phyloP scores from a whole-genome alignment of 106 monocot genomes.

The Chionographis japonica region DNA sequence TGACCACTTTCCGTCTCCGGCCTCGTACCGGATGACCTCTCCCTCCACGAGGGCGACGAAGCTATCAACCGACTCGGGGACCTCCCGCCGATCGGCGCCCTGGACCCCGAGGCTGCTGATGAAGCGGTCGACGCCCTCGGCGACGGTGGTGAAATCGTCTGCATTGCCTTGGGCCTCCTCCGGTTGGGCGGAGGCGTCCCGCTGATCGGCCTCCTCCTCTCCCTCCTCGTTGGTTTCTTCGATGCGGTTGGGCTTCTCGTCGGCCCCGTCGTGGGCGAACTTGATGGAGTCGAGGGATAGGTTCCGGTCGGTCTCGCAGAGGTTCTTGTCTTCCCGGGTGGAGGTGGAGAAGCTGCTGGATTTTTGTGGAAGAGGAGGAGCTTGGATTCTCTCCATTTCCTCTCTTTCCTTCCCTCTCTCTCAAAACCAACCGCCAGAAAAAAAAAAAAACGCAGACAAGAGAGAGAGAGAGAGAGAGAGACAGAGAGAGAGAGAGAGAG shows the following conservation, averaged over 20 bases:
- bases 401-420: too few species aligned
- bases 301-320: slow-evolving; percentile 19
- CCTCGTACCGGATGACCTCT: slow-evolving; percentile 14
- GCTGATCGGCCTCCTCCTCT: neutral
- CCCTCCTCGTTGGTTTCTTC: slow-evolving; percentile 13
- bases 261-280: neutral
- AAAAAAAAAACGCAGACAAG: too few species aligned
- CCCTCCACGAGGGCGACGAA: slow-evolving; percentile 31
- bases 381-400: too few species aligned
- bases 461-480: neutral
- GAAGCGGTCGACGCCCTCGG: slow-evolving; percentile 40
- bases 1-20: slow-evolving; percentile 9
- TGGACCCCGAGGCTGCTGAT: slow-evolving; percentile 1
- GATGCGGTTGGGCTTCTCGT: slow-evolving; percentile 3
- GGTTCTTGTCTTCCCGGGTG: too few species aligned
- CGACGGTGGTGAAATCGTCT: slow-evolving; percentile 10
- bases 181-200: neutral
- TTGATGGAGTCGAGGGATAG: slow-evolving; percentile 35
- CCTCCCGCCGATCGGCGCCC: neutral
- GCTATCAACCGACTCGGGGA: slow-evolving; percentile 30
- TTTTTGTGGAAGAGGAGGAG: too few species aligned
- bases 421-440: too few species aligned
- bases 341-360: too few species aligned
- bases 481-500: neutral
- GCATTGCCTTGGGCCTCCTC: neutral